Evolutionary conservation across 2,329 filamentous ascomycete genomes (phyloP).

Genomic region (Colletotrichum falcatum): DNA sequence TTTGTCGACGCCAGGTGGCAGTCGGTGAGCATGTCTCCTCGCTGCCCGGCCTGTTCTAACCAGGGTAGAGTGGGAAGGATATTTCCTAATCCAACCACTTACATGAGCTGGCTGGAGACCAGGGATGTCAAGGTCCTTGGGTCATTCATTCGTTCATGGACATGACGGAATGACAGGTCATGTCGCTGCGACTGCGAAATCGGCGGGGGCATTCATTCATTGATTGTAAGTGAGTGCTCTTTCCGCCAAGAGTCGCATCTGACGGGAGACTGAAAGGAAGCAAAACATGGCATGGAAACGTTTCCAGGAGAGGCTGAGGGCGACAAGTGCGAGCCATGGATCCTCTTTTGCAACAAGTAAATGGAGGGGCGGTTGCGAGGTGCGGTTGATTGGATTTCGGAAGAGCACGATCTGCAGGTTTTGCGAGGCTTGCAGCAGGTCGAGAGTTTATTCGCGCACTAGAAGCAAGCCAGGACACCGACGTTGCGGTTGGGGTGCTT

Average conservation of each 20-base stretch:
- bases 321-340: constrained; percentile 1
- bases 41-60: background rate
- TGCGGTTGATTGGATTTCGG: constrained; percentile 15
- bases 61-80: constrained; percentile 8
- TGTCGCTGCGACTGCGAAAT: background rate
- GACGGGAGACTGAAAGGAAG: background rate
- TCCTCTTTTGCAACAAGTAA: constrained; percentile 7
- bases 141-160: too few relatives aligned
- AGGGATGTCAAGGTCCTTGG: constrained; percentile 16
- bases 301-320: constrained; percentile 7
- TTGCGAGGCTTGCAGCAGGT: constrained; percentile 21
- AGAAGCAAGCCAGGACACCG: constrained; percentile 27
- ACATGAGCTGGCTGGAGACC: constrained; percentile 30
- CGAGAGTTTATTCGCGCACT: constrained; percentile 35
- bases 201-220: background rate
- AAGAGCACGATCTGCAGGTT: constrained; percentile 17
- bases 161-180: constrained; percentile 30
- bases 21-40: constrained; percentile 31
- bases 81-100: constrained; percentile 37
- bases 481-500: constrained; percentile 16
- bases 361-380: background rate
- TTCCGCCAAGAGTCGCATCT: constrained; percentile 14
- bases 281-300: background rate
- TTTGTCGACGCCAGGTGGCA: constrained; percentile 27
- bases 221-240: background rate